Evolutionary conservation across 495 filamentous ascomycete species (phyloP).

Genomic region (Penicillium maclennaniae): DNA sequence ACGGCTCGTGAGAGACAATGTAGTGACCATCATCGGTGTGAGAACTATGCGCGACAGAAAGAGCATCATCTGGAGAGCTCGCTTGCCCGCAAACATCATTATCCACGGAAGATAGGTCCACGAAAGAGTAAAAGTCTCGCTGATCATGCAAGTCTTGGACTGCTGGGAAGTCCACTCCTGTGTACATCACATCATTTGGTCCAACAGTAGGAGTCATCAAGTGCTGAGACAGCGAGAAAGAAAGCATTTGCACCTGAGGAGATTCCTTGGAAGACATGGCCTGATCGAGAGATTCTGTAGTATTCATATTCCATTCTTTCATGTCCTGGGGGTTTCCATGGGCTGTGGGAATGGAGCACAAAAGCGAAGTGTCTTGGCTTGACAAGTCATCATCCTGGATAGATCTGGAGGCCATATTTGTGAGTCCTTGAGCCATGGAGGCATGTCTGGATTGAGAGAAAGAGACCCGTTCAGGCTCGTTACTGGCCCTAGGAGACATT

Average conservation of each 20-base stretch:
- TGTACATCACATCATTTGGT: slow-evolving; percentile 45
- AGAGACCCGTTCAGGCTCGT: slow-evolving; percentile 34
- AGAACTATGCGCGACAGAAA: slow-evolving; percentile 41
- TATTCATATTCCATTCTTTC: slow-evolving; percentile 40
- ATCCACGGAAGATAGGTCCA: slow-evolving; percentile 44
- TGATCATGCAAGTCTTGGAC: slow-evolving; percentile 40
- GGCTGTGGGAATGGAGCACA: slow-evolving; percentile 39
- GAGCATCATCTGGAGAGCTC: slow-evolving; percentile 41
- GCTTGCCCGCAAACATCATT: slow-evolving; percentile 41
- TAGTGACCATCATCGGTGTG: slow-evolving; percentile 42
- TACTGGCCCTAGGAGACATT: slow-evolving; percentile 41
- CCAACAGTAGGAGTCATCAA: slow-evolving; percentile 41
- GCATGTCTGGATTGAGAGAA: slow-evolving; percentile 37
- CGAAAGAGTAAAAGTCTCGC: slow-evolving; percentile 41
- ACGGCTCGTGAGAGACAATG: slow-evolving; percentile 33
- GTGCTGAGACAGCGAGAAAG: slow-evolving; percentile 45
- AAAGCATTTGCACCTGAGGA: slow-evolving; percentile 46
- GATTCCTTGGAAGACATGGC: slow-evolving; percentile 40
- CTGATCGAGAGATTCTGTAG: slow-evolving; percentile 38
- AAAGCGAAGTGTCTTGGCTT: slow-evolving; percentile 43
- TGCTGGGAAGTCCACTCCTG: slow-evolving; percentile 41
- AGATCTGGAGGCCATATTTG: slow-evolving; percentile 40
- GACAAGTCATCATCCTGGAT: slow-evolving; percentile 49
- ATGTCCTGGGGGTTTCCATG: slow-evolving; percentile 38
- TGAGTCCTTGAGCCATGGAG: slow-evolving; percentile 36